Percentiles rank a stretch among this genome's conserved stretches.
phyloP scores from a whole-genome alignment of 1,139 yeast genomes.

The Suhomyces ambrosiae region DNA sequence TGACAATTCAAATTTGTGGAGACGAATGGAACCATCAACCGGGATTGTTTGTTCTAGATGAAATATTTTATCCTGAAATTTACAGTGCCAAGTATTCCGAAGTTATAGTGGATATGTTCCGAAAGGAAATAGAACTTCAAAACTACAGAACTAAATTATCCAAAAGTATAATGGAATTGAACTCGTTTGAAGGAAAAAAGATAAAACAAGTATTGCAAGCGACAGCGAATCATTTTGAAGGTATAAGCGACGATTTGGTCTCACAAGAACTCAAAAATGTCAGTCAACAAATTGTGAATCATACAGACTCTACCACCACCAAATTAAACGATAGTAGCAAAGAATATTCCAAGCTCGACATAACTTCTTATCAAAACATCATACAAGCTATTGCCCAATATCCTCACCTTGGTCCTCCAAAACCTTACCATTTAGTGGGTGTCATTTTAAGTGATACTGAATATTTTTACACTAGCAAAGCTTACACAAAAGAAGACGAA shows the following conservation, averaged over 20 bases:
- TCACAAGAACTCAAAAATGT: slow-evolving; percentile 29
- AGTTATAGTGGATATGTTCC: slow-evolving; percentile 23
- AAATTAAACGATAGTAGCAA: slow-evolving; percentile 22
- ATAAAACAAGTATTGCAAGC: slow-evolving; percentile 28
- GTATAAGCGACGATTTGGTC: slow-evolving; percentile 19
- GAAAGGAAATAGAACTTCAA: slow-evolving; percentile 18
- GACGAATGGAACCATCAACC: slow-evolving; percentile 23
- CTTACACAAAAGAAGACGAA: slow-evolving; percentile 13
- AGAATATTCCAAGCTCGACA: slow-evolving; percentile 25
- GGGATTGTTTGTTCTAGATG: slow-evolving; percentile 22
- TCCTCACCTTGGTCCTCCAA: slow-evolving; percentile 17
- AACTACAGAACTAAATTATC: slow-evolving; percentile 23
- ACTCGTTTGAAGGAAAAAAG: slow-evolving; percentile 41
- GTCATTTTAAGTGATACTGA: slow-evolving; percentile 34
- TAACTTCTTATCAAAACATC: slow-evolving; percentile 27
- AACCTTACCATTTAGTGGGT: slow-evolving; percentile 29
- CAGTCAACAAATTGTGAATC: slow-evolving; percentile 20
- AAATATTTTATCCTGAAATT: slow-evolving; percentile 35
- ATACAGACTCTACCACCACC: slow-evolving; percentile 20
- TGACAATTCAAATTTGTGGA: slow-evolving; percentile 37
- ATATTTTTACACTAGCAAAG: slow-evolving; percentile 24
- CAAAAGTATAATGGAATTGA: slow-evolving; percentile 30
- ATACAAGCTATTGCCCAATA: slow-evolving; percentile 14
- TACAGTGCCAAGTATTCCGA: slow-evolving; percentile 27
- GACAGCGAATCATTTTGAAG: slow-evolving; percentile 22